Conservation (phyloP, 768 basidiomycete species). For the Serendipita sp. region DNA sequence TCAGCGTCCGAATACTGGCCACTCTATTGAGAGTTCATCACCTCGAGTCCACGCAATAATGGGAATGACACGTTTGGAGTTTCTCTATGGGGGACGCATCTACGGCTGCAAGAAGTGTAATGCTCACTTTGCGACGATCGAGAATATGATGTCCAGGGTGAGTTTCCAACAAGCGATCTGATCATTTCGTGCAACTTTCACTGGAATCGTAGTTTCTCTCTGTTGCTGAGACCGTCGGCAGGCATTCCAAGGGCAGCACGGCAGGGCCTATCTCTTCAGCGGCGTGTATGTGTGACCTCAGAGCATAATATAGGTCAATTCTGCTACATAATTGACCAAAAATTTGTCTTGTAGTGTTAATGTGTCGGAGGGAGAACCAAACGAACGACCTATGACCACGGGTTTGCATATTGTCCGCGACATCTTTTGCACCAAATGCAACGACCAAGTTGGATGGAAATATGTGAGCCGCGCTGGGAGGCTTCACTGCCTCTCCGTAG, state of each 20-base stretch:
- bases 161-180: conserved; percentile 16
- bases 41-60: conserved; percentile 23
- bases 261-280: conserved; percentile 86
- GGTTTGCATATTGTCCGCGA: conserved; percentile 93
- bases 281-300: conserved; percentile 52
- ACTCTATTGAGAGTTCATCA: no score
- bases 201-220: not conserved
- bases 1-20: no score
- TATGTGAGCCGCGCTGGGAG: conserved; percentile 43
- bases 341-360: conserved; percentile 50
- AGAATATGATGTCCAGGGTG: conserved; percentile 81
- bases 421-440: conserved; percentile 85
- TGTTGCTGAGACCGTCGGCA: conserved; percentile 19
- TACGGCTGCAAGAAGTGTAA: conserved; percentile 77
- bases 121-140: conserved; percentile 82
- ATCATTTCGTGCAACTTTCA: not conserved
- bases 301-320: not conserved
- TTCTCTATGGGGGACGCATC: conserved; percentile 69
- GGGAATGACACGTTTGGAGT: conserved; percentile 83
- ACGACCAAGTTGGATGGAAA: conserved; percentile 87
- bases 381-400: conserved; percentile 91
- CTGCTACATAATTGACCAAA: conserved; percentile 12
- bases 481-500: not conserved
- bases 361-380: conserved; percentile 73
- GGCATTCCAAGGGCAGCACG: conserved; percentile 97